These are phyloP conservation scores for Pseudogymnoascus sp. DNA, from an alignment of 2,329 filamentous ascomycete genomes.

Conservation along the genomic window DNA sequence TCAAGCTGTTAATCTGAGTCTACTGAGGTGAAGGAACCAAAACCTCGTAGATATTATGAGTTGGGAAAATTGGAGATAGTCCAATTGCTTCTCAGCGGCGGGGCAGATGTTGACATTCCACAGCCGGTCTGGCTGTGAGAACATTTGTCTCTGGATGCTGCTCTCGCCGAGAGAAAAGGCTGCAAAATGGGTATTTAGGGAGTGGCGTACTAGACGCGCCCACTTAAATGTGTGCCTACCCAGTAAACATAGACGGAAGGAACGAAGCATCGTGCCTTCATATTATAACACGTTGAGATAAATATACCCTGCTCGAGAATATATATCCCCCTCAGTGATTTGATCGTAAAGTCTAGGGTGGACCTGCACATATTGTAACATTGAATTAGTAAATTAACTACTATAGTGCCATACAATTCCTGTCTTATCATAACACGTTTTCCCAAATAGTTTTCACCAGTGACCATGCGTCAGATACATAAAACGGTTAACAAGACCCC, in stretches of 20 bases:
- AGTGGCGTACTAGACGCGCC: too few relatives aligned
- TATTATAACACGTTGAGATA: too few relatives aligned
- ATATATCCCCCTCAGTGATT: too few relatives aligned
- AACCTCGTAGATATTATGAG: slow-evolving; percentile 16
- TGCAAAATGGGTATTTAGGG: not conserved
- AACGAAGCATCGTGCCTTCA: not conserved
- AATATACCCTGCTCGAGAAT: too few relatives aligned
- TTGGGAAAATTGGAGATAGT: not conserved
- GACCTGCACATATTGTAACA: too few relatives aligned
- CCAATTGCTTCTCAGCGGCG: not conserved
- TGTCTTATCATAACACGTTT: not conserved
- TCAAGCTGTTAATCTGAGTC: slow-evolving; percentile 10
- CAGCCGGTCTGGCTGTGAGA: not conserved
- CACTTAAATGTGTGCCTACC: too few relatives aligned
- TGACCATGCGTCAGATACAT: too few relatives aligned
- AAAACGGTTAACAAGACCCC: too few relatives aligned
- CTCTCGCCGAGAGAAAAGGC: not conserved
- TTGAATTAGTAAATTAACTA: too few relatives aligned
- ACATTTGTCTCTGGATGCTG: not conserved
- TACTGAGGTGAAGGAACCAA: slow-evolving; percentile 16
- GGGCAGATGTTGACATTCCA: not conserved
- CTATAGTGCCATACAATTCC: too few relatives aligned
- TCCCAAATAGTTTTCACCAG: not conserved
- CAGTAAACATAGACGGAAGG: not conserved
- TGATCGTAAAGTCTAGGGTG: too few relatives aligned